A percentile compares a stretch with the other conserved stretches of the same genome.
Evolutionary conservation across 805 yeast species (phyloP).

Genomic region (Saccharomycopsis sp.): DNA sequence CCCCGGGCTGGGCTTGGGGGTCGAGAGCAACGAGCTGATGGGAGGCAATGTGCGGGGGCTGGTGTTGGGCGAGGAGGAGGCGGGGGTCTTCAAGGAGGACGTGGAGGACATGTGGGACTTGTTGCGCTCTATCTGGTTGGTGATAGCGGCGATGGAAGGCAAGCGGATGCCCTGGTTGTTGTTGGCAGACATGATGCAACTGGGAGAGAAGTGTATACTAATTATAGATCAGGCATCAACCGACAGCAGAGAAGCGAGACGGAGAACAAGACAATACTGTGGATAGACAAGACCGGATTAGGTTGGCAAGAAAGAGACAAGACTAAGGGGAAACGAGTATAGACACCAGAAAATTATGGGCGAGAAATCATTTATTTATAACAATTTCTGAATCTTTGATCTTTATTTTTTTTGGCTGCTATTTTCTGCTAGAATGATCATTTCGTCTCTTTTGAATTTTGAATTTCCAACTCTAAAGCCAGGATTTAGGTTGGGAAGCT

Average conservation of each 20-base stretch:
- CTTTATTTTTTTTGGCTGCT: background rate
- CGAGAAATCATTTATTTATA: background rate
- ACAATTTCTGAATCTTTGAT: background rate
- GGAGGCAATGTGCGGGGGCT: conserved; percentile 12
- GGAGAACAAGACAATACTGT: too few relatives aligned
- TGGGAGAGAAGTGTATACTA: too few relatives aligned
- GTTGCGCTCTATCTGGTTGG: conserved; percentile 13
- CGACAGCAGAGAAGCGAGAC: too few relatives aligned
- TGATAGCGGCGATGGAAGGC: conserved; percentile 15
- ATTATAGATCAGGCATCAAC: too few relatives aligned
- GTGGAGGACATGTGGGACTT: background rate
- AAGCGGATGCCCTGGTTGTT: conserved; percentile 11
- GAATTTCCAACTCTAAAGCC: too few relatives aligned
- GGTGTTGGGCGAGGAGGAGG: conserved; percentile 1
- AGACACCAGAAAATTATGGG: background rate
- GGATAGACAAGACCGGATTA: background rate
- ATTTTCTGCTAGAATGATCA: background rate
- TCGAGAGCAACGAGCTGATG: conserved; percentile 7
- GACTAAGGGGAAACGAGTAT: background rate
- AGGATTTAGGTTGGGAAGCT: background rate
- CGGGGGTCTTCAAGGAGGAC: background rate
- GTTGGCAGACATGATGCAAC: background rate
- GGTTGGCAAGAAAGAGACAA: background rate
- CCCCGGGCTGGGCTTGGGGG: background rate
- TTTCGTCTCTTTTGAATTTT: background rate